Percentiles rank a stretch among this genome's conserved stretches.
Conservation (phyloP, 2,329 filamentous ascomycete species). For the Tolypocladium guangdongense region DNA sequence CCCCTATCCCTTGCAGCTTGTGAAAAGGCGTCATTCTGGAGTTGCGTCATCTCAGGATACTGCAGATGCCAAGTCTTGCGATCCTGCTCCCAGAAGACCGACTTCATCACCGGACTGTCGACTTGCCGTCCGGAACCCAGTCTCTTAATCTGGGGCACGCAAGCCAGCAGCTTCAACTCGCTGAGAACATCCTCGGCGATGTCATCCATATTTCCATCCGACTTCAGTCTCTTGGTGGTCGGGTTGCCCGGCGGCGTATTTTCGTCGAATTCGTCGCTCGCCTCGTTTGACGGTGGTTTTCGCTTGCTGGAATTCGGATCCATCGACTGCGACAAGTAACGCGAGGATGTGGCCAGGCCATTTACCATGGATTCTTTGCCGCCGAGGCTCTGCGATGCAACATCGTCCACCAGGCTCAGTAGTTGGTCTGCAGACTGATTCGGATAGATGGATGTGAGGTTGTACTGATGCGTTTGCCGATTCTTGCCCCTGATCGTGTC, state of each 20-base stretch:
- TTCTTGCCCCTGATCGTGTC: constrained; percentile 15
- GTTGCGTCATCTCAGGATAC: constrained; percentile 53
- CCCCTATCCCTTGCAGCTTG: constrained; percentile 36
- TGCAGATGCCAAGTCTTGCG: constrained; percentile 46
- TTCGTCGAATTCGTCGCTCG: constrained; percentile 40
- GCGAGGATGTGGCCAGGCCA: constrained; percentile 11
- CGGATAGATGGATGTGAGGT: constrained; percentile 27
- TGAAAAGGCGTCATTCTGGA: constrained; percentile 45
- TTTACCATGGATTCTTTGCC: constrained; percentile 26
- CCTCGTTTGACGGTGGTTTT: constrained; percentile 36
- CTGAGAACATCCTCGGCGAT: constrained; percentile 23
- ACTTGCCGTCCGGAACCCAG: constrained; percentile 45
- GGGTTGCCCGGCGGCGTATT: constrained; percentile 28
- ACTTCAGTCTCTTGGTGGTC: constrained; percentile 45
- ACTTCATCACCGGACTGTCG: constrained; percentile 44
- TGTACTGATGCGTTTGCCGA: constrained; percentile 12
- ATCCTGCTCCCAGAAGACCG: constrained; percentile 47
- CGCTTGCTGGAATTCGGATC: constrained; percentile 43
- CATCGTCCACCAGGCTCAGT: constrained; percentile 40
- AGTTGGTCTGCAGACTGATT: constrained; percentile 36
- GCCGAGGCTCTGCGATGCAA: constrained; percentile 44
- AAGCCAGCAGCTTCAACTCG: constrained; percentile 35
- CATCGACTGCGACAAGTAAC: constrained; percentile 13
- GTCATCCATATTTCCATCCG: constrained; percentile 30
- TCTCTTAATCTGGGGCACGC: constrained; percentile 37